Evolutionary conservation across 768 basidiomycete genomes (phyloP), one percentile per base, ranked within the genome.

Genomic region (Naganishia antarctica): DNA sequence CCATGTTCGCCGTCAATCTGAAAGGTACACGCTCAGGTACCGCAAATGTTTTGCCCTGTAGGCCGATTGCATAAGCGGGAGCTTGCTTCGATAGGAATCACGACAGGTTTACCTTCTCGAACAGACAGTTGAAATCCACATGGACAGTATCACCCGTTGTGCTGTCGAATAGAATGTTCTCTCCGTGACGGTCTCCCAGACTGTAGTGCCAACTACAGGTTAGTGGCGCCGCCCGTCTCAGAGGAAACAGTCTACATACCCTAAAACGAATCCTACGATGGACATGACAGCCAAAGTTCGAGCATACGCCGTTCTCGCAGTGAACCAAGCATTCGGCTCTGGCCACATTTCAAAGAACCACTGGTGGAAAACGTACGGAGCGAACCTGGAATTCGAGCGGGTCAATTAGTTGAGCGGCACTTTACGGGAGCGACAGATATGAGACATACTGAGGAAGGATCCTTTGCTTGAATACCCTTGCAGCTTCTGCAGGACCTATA

Each of bases 331-430:
- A 0, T 89, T 87, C 0, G 96, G 96, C 70, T 99, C 96, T 2
- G 96, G 93, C 79, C 98, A 98, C 0, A 88, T 93, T 74, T 91
- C 89, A 34, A 94, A 78, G 76, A 99, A 98, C 96, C 96, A 99
- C 69, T 96, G 90, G 69, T 94, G 90, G 73, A 99, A 91, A 13
- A 98, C 85, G 0, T 92, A 88, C 0, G 86, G 87, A 70, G 81
- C 88, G 34, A 66, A 76, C 28, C 68, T 73, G 37, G 21, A 44
- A n/a, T 29, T 8, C 21, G 21, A 23, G 21, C 40, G 15, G 47
- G 23, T 62, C 29, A 32, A 4, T 8, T 29, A 25, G 23, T 25
- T n/a, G 25, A 21, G 23, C 12, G 2, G 7, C 18, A 50, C 18
- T 50, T 5, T 3, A 1, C 12, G 11, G 18, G 5, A 44, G 34